Evolutionary conservation across 2,329 filamentous ascomycete species (phyloP), one percentile per base, ranked within the genome.

Genomic region (Talaromyces funiculosus): DNA sequence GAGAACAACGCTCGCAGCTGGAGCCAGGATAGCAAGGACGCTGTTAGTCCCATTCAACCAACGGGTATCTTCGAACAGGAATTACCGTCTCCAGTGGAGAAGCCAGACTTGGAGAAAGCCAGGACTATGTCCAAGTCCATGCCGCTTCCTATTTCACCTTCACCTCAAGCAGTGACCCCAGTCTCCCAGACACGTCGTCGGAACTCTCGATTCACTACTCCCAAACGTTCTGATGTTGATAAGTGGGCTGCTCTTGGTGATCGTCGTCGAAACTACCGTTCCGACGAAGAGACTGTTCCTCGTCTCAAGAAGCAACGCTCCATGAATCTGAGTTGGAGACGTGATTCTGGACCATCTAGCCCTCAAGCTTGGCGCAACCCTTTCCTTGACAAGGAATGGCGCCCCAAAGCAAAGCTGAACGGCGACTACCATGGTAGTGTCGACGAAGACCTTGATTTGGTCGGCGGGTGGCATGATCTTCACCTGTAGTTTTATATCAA

Each of bases 191-290:
- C 33, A 38, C 59, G 66, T 1, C 64, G 68, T 26, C 72, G 71
- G n/a, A 72, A 77, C 4, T 74, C 80, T 60, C 82, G 82, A 61
- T 86, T 88, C 68, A 85, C 86, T n/a, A 84, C 89, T 45, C 82
- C 86, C 1, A 74, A 74, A 63, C 70, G 70, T 29, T 70, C 70
- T 7, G 70, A 69, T 31, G 62, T 90, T 57, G 93, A 97, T 76
- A 96, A 96, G 73, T 97, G 93, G 93, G 86, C 89, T 24, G 90
- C 86, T 12, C 81, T 97, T 53, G 93, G 93, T 64, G 89, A 96
- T 72, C 88, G 89, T 68, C 85, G 93, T 59, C 87, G 92, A 63
- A 90, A 85, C 61, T 84, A 82, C 70, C 82, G 83, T 51, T 75
- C 78, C 51, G 78, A 81, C 63, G 77, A 83, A 29, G 77, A 81